These are phyloP conservation scores for Rhizopogon salebrosus DNA, from an alignment of 768 basidiomycete genomes.

Conservation along the genomic window DNA sequence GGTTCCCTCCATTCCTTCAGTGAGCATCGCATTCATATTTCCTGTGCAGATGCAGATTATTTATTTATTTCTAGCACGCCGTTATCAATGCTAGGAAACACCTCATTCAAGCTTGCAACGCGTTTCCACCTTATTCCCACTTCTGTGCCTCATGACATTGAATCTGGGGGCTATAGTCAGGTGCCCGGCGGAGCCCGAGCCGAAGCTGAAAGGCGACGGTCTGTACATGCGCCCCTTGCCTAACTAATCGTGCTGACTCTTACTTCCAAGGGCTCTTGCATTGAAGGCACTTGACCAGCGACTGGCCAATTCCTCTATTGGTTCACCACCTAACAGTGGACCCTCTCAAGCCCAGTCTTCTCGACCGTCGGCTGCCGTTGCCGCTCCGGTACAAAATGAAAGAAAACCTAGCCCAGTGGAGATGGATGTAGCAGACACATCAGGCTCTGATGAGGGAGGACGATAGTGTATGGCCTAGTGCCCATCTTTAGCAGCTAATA, in stretches of 20 bases:
- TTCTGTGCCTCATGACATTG: conserved; percentile 52
- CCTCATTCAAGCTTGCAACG: conserved; percentile 60
- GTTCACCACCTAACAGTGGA: conserved; percentile 26
- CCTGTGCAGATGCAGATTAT: not conserved
- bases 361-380: conserved; percentile 20
- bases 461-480: conserved; percentile 15
- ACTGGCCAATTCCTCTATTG: conserved; percentile 54
- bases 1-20: conserved; percentile 97
- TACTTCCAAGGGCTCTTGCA: conserved; percentile 75
- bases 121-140: conserved; percentile 74
- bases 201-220: conserved; percentile 95
- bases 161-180: conserved; percentile 65
- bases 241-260: conserved; percentile 4
- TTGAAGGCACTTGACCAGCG: conserved; percentile 95
- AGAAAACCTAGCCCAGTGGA: conserved; percentile 19
- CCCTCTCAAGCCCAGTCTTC: conserved; percentile 23
- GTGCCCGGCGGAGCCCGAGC: conserved; percentile 88
- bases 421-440: conserved; percentile 11
- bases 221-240: conserved; percentile 14
- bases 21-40: conserved; percentile 37
- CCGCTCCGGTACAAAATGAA: conserved; percentile 30
- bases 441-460: conserved; percentile 15
- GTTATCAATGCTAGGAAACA: conserved; percentile 60
- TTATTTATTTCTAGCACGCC: conserved; percentile 53
- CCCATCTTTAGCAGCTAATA: conserved; percentile 5